These are phyloP conservation scores for Calonectria ilicicola DNA, from an alignment of 2,329 filamentous ascomycete species.

Conservation along the genomic window DNA sequence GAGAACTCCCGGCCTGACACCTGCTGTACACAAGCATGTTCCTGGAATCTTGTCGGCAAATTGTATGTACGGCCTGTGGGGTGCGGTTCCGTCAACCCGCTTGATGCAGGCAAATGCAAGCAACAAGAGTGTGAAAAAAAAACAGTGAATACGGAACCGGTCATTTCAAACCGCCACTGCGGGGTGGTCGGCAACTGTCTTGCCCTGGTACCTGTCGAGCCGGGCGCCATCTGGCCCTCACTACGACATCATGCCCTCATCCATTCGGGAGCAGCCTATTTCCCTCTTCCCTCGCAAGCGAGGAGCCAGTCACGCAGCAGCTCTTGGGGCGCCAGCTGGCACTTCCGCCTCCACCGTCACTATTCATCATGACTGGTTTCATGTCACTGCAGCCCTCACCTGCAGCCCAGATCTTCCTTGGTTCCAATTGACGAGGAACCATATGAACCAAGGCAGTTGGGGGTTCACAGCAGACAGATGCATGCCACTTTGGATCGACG, in stretches of 20 bases:
- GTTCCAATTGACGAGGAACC: neutral
- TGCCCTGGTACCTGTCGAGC: neutral
- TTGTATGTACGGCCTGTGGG: neutral
- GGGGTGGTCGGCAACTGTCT: neutral
- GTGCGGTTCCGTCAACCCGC: neutral
- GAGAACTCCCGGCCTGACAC: slow-evolving; percentile 5
- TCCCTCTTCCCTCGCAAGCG: neutral
- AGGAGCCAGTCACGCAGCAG: neutral
- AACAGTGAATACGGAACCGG: neutral
- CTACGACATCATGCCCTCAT: slow-evolving; percentile 9
- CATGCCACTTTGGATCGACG: slow-evolving; percentile 1
- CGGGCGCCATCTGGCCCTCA: slow-evolving; percentile 2
- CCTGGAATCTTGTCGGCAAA: neutral
- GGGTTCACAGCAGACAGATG: slow-evolving; percentile 14
- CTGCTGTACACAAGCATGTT: neutral
- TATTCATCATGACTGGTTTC: neutral
- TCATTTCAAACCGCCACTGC: slow-evolving; percentile 3
- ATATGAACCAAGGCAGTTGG: slow-evolving; percentile 13
- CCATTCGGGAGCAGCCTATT: slow-evolving; percentile 13
- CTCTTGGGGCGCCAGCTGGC: slow-evolving; percentile 10
- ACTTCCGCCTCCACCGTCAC: slow-evolving; percentile 6
- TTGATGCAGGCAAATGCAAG: neutral
- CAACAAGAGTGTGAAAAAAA: neutral
- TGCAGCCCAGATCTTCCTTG: slow-evolving; percentile 7
- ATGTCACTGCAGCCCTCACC: neutral